phyloP scores from a whole-genome alignment of 164 flowering plant genomes.

The Piper longum region DNA sequence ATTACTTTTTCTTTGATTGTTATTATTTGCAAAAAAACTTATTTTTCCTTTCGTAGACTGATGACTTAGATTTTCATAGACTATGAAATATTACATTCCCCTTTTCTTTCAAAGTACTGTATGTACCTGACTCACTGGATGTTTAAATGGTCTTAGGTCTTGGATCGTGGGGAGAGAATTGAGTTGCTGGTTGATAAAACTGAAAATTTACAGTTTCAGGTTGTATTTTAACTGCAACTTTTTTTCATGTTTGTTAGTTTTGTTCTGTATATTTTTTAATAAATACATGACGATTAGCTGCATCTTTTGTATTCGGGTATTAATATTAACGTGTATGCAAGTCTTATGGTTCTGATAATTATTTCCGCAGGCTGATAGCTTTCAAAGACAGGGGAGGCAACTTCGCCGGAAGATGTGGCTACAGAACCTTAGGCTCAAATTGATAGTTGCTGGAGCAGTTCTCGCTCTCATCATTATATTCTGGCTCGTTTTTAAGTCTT shows the following conservation, averaged over 20 bases:
- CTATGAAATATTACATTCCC: too few species aligned
- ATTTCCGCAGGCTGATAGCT: slow-evolving; percentile 70
- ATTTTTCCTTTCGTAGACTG: too few species aligned
- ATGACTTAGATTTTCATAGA: too few species aligned
- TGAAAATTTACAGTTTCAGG: slow-evolving; percentile 95
- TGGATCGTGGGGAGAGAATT: slow-evolving; percentile 94
- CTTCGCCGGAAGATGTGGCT: slow-evolving; percentile 92
- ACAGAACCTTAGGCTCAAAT: slow-evolving; percentile 68
- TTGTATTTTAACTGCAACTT: slow-evolving; percentile 8
- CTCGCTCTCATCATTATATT: slow-evolving; percentile 39
- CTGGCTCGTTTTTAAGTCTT: slow-evolving; percentile 27
- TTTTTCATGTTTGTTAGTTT: background rate
- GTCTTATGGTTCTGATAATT: background rate
- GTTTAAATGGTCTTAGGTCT: slow-evolving; percentile 31
- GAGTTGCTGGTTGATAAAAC: slow-evolving; percentile 95
- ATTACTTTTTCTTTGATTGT: too few species aligned
- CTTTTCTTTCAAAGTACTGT: too few species aligned
- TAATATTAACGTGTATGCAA: background rate
- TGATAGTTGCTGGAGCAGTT: slow-evolving; percentile 54
- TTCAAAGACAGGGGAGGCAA: slow-evolving; percentile 96
- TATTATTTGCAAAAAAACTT: too few species aligned
- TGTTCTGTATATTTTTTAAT: too few species aligned
- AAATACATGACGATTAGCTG: background rate
- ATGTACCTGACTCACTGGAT: background rate
- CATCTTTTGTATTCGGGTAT: background rate